Evolutionary conservation across 108 stramenopile genomes (phyloP).

Genomic region (Nitzschia inconspicua): DNA sequence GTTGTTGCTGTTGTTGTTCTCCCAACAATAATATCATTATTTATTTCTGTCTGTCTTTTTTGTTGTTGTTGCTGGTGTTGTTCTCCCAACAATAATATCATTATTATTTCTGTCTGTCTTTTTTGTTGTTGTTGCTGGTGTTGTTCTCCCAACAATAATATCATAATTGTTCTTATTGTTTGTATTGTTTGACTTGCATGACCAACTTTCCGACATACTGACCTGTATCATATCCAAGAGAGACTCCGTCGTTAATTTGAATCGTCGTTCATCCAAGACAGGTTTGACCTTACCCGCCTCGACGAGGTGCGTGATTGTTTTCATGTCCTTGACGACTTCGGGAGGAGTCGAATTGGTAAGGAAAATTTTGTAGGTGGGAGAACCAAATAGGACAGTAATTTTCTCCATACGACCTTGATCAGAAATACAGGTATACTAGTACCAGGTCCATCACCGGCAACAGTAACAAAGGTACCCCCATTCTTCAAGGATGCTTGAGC

Average conservation of each 20-base stretch:
- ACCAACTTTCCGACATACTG: too few species aligned
- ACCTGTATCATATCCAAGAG: conserved; percentile 14
- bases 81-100: too few species aligned
- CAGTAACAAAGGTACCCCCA: conserved; percentile 1
- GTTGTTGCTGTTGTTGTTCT: too few species aligned
- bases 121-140: too few species aligned
- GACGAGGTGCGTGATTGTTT: conserved; percentile 11
- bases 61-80: too few species aligned
- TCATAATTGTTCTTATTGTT: too few species aligned
- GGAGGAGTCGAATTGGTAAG: not conserved
- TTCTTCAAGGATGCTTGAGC: conserved; percentile 8
- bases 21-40: too few species aligned
- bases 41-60: too few species aligned
- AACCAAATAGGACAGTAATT: conserved; percentile 5
- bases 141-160: too few species aligned
- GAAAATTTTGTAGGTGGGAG: not conserved
- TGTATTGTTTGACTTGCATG: too few species aligned
- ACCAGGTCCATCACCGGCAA: conserved; percentile 10
- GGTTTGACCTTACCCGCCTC: conserved; percentile 16
- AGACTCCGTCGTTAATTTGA: conserved; percentile 3
- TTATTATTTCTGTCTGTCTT: too few species aligned
- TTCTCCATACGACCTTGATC: not conserved
- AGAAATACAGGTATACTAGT: not conserved
- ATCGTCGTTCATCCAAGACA: conserved; percentile 7
- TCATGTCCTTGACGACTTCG: not conserved